Percentiles rank a stretch among this genome's conserved stretches.
phyloP scores from a whole-genome alignment of 2,329 filamentous ascomycete genomes.

The Furcasterigmium sp. region DNA sequence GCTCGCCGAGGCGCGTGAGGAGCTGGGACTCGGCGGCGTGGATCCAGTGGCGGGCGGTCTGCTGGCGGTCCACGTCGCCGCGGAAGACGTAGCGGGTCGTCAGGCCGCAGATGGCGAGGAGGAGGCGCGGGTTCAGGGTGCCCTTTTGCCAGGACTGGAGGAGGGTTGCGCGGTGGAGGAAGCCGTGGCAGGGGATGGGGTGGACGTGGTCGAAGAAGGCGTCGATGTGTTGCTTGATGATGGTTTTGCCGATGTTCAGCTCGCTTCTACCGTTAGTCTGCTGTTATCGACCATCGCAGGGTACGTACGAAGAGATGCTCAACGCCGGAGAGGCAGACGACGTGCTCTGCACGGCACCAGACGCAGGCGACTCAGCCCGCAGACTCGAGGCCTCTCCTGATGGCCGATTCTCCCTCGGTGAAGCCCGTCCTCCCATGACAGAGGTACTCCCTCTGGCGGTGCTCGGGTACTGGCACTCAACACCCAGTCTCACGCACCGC shows the following conservation, averaged over 20 bases:
- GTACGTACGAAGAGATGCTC: neutral
- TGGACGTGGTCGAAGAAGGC: slow-evolving; percentile 9
- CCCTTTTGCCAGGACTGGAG: slow-evolving; percentile 7
- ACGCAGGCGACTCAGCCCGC: too few species aligned
- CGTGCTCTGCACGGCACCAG: neutral
- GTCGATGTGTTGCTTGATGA: slow-evolving; percentile 10
- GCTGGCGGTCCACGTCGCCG: neutral
- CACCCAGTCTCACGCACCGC: slow-evolving; percentile 3
- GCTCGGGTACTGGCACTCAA: slow-evolving; percentile 7
- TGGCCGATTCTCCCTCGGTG: too few species aligned
- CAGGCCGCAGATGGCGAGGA: slow-evolving; percentile 7
- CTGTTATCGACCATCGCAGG: too few species aligned
- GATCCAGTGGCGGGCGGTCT: slow-evolving; percentile 17
- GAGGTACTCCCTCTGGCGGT: neutral
- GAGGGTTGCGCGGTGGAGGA: slow-evolving; percentile 9
- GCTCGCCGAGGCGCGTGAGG: slow-evolving; percentile 7
- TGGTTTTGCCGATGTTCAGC: slow-evolving; percentile 2
- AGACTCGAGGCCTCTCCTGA: too few species aligned
- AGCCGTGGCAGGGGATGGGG: slow-evolving; percentile 9
- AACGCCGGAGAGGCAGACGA: neutral
- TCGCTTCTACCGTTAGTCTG: slow-evolving; percentile 1
- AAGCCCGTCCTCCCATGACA: too few species aligned
- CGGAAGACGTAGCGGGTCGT: slow-evolving; percentile 6
- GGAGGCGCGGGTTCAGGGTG: slow-evolving; percentile 5
- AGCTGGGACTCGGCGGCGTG: slow-evolving; percentile 12